Evolutionary conservation across 1,284 basidiomycete species (phyloP).

Genomic region (Boletellus sp.): DNA sequence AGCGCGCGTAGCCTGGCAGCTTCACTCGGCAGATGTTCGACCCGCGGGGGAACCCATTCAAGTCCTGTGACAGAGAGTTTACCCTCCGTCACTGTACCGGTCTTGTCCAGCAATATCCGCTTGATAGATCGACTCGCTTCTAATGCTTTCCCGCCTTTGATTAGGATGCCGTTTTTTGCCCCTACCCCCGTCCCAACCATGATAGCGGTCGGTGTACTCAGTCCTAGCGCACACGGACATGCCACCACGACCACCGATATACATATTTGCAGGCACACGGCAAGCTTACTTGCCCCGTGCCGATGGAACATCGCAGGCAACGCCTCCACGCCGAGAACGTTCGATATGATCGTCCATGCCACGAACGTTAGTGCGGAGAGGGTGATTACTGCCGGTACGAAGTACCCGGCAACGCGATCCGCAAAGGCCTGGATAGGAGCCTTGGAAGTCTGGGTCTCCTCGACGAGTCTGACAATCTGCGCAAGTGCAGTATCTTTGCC

Average conservation of each 20-base stretch:
- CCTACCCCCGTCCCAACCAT: constrained; percentile 99
- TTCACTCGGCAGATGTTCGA: constrained; percentile 26
- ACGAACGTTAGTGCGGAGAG: constrained; percentile 83
- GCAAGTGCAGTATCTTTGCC: constrained; percentile 94
- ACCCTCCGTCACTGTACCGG: constrained; percentile 93
- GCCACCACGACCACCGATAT: constrained; percentile 98
- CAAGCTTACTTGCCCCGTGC: constrained; percentile 82
- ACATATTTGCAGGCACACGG: constrained; percentile 94
- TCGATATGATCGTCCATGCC: constrained; percentile 79
- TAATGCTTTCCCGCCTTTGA: constrained; percentile 94
- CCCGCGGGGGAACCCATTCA: constrained; percentile 64
- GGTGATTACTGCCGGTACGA: constrained; percentile 89
- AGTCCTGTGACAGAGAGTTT: constrained; percentile 72
- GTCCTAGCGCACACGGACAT: constrained; percentile 95
- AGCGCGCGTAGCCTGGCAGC: constrained; percentile 42
- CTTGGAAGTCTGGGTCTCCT: constrained; percentile 96
- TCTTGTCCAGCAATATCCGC: constrained; percentile 92
- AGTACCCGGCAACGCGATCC: constrained; percentile 91
- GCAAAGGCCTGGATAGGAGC: constrained; percentile 98
- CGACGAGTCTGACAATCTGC: constrained; percentile 95
- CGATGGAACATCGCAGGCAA: constrained; percentile 84
- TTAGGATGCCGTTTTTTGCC: constrained; percentile 94
- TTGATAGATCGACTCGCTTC: constrained; percentile 86
- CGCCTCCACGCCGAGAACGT: constrained; percentile 51
- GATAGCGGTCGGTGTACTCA: constrained; percentile 96